Percentiles rank a stretch among this genome's conserved stretches.
Evolutionary conservation across 2,329 filamentous ascomycete genomes (phyloP).

Genomic region (Aspergillus aculeatus): DNA sequence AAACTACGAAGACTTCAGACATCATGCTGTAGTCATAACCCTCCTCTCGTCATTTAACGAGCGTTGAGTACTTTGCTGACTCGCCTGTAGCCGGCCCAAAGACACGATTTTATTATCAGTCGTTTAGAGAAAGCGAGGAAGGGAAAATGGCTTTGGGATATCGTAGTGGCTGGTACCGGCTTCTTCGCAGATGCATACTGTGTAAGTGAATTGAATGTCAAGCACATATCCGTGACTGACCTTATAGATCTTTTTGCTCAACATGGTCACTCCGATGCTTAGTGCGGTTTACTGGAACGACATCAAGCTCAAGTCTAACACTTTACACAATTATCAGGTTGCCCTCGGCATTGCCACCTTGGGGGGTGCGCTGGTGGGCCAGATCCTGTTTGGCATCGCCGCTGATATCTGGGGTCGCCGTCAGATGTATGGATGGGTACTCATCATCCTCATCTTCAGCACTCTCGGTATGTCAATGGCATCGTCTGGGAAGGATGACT

Average conservation of each 20-base stretch:
- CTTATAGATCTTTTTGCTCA: constrained; percentile 17
- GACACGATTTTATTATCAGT: constrained; percentile 15
- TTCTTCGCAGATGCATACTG: constrained; percentile 18
- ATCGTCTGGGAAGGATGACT: constrained; percentile 37
- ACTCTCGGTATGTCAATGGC: constrained; percentile 43
- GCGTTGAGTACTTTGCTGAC: neutral
- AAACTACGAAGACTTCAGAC: constrained; percentile 13
- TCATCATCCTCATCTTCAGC: constrained; percentile 44
- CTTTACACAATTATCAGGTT: constrained; percentile 7
- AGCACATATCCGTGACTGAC: neutral
- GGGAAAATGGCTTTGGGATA: constrained; percentile 16
- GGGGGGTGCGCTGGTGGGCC: constrained; percentile 30
- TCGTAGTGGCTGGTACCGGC: constrained; percentile 15
- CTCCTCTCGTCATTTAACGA: no score
- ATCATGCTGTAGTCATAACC: constrained; percentile 9
- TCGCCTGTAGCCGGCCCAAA: constrained; percentile 9
- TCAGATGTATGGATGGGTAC: constrained; percentile 48
- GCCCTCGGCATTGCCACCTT: constrained; percentile 22
- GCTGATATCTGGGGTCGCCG: constrained; percentile 45
- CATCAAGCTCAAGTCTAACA: neutral
- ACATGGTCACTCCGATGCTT: constrained; percentile 18
- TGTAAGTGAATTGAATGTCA: neutral
- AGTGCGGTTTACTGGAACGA: constrained; percentile 11
- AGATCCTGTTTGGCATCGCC: constrained; percentile 31
- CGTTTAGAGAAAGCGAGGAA: constrained; percentile 14